These are phyloP conservation scores for Phytophthora cajani DNA, from an alignment of 352 stramenopile species.

Conservation along the genomic window DNA sequence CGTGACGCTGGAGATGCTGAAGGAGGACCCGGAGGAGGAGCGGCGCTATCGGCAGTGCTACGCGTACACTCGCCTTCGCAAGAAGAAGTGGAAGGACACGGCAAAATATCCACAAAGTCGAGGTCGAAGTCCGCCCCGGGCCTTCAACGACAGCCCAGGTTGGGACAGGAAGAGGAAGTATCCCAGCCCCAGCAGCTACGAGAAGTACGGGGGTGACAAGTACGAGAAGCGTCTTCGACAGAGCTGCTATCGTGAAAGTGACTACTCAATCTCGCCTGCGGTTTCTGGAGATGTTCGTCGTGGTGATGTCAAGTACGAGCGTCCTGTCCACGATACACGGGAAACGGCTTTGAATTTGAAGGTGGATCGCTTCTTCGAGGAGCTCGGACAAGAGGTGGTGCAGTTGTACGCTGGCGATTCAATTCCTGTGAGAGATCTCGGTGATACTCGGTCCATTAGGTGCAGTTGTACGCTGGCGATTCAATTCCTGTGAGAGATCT, in stretches of 20 bases:
- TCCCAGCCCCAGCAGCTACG: neutral
- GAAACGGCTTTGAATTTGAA: neutral
- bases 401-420: neutral
- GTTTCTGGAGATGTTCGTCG: neutral
- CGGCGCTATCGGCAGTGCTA: neutral
- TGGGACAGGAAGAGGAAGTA: neutral
- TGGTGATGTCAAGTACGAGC: neutral
- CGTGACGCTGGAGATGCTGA: neutral
- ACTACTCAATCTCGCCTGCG: neutral
- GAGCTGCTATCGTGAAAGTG: neutral
- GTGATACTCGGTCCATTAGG: neutral
- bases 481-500: neutral
- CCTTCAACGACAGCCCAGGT: neutral
- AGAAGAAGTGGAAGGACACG: neutral
- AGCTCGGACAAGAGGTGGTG: neutral
- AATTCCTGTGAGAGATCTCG: neutral
- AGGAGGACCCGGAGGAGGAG: constrained; percentile 1
- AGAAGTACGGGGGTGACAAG: neutral
- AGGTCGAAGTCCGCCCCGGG: neutral
- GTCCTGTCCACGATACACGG: neutral
- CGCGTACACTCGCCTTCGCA: neutral
- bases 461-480: neutral
- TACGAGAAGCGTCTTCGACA: neutral
- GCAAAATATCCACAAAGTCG: neutral
- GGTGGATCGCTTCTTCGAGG: constrained; percentile 1